Evolutionary conservation across 1,284 basidiomycete species (phyloP).

Genomic region (Apiotrichum domesticum): DNA sequence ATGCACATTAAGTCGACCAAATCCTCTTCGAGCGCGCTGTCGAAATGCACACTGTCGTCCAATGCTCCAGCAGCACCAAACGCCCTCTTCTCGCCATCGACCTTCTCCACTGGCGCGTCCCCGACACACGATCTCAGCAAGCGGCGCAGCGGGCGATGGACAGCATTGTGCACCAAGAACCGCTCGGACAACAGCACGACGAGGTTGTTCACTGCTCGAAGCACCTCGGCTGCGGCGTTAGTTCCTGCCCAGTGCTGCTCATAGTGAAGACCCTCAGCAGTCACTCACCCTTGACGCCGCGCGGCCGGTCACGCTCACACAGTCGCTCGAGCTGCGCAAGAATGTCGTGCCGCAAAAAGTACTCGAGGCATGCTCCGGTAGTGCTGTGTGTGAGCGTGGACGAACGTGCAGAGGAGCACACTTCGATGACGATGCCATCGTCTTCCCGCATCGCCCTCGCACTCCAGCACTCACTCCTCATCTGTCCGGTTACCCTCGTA

Average conservation of each 20-base stretch:
- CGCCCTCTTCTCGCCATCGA: constrained; percentile 62
- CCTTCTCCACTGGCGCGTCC: constrained; percentile 68
- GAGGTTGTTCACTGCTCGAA: constrained; percentile 77
- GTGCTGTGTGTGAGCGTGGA: constrained; percentile 50
- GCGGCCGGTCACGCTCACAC: constrained; percentile 73
- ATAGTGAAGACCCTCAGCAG: no score
- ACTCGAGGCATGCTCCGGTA: constrained; percentile 82
- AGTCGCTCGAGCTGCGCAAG: constrained; percentile 76
- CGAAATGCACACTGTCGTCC: constrained; percentile 31
- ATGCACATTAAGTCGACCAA: constrained; percentile 87
- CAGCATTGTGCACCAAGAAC: constrained; percentile 81
- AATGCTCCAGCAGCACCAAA: constrained; percentile 77
- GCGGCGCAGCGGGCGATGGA: constrained; percentile 79
- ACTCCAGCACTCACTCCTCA: constrained; percentile 61
- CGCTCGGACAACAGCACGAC: constrained; percentile 82
- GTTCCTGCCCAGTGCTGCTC: background rate
- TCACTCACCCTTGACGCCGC: constrained; percentile 60
- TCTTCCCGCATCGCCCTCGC: background rate
- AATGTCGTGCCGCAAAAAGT: constrained; percentile 82
- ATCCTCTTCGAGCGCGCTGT: constrained; percentile 44
- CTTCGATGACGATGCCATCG: background rate
- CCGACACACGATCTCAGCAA: constrained; percentile 83
- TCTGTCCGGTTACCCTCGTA: constrained; percentile 75
- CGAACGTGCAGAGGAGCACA: background rate
- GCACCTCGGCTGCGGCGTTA: constrained; percentile 58